These are phyloP conservation scores for Cadophora luteo-olivacea DNA, from an alignment of 2,329 filamentous ascomycete genomes.

Conservation along the genomic window DNA sequence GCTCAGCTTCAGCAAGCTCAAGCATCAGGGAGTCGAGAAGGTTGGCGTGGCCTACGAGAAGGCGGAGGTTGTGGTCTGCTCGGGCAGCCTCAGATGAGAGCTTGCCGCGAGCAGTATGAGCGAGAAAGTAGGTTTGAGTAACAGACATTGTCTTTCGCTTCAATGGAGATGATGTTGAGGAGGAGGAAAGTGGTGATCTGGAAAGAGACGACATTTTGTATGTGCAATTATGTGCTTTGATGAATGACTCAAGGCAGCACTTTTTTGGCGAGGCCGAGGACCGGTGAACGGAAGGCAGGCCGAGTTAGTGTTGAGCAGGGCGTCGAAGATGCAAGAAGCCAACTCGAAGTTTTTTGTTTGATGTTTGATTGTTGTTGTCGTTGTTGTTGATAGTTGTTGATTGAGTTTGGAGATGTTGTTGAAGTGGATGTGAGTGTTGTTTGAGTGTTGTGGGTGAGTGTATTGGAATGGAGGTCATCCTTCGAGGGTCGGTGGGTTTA, in stretches of 20 bases:
- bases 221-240: conserved; percentile 28
- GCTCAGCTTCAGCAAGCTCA: conserved; percentile 87
- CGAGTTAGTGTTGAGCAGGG: conserved; percentile 20
- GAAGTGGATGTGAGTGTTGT: conserved; percentile 8
- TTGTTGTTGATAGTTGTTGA: conserved; percentile 19
- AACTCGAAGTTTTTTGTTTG: conserved; percentile 21
- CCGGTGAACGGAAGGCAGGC: conserved; percentile 31
- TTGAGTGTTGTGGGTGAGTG: conserved; percentile 17
- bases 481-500: conserved; percentile 16
- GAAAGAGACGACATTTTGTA: conserved; percentile 41
- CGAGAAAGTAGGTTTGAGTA: conserved; percentile 98
- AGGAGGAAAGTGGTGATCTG: conserved; percentile 35
- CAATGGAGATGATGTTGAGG: conserved; percentile 35
- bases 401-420: conserved; percentile 21
- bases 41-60: conserved; percentile 97
- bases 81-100: conserved; percentile 89
- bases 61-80: conserved; percentile 91
- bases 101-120: conserved; percentile 95
- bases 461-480: conserved; percentile 10
- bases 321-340: conserved; percentile 17
- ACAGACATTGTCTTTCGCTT: conserved; percentile 91
- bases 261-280: conserved; percentile 40
- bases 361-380: conserved; percentile 13
- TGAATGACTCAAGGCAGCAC: conserved; percentile 41
- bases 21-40: conserved; percentile 96